Evolutionary conservation across 2,329 filamentous ascomycete genomes (phyloP).

Genomic region (Curvularia spicifera): DNA sequence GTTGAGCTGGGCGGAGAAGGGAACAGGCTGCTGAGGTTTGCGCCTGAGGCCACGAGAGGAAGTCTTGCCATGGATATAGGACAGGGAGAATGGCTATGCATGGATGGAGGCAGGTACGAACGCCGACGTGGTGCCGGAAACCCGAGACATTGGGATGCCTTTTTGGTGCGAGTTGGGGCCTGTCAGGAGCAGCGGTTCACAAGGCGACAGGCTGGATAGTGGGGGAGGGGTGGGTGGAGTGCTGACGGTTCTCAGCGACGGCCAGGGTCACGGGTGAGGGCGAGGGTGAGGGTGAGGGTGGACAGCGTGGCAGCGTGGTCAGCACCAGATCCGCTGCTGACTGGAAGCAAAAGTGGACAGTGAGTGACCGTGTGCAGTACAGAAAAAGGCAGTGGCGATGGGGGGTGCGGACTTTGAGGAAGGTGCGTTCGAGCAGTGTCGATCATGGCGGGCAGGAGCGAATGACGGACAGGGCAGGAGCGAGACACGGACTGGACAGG

Average conservation of each 20-base stretch:
- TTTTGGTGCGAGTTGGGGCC: neutral
- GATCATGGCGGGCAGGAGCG: constrained; percentile 1
- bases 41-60: no score
- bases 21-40: neutral
- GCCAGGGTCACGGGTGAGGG: no score
- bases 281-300: no score
- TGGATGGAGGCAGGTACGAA: constrained; percentile 11
- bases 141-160: constrained; percentile 4
- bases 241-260: neutral
- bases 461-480: constrained; percentile 4
- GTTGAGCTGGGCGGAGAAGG: neutral
- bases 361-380: neutral
- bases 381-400: constrained; percentile 11
- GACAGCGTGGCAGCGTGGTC: neutral
- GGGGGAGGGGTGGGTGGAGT: neutral
- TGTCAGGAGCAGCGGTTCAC: neutral
- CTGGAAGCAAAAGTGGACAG: neutral
- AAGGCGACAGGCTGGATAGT: neutral
- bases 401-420: neutral
- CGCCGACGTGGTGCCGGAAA: constrained; percentile 7
- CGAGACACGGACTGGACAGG: neutral
- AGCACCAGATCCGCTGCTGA: constrained; percentile 6
- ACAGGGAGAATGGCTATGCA: neutral
- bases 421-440: constrained; percentile 6
- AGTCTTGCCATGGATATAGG: neutral